Conservation (phyloP, 2,329 filamentous ascomycete genomes). For the Colletotrichum sublineola region DNA sequence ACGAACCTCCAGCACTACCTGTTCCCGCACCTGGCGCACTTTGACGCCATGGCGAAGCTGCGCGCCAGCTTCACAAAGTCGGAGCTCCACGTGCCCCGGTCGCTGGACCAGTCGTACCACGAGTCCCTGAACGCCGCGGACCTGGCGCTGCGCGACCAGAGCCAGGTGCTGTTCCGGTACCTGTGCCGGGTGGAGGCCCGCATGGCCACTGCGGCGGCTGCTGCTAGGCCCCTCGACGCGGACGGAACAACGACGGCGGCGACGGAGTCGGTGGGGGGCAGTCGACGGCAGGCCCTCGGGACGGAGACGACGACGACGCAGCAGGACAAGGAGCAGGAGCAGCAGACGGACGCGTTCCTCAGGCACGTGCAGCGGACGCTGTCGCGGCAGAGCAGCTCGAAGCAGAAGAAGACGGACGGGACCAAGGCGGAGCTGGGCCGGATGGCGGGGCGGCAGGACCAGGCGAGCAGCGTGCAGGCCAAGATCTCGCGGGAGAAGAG, state of each 20-base stretch:
- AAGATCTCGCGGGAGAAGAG: slow-evolving; percentile 37
- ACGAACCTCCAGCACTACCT: slow-evolving; percentile 43
- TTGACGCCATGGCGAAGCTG: slow-evolving; percentile 42
- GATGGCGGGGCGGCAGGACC: slow-evolving; percentile 42
- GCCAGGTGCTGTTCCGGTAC: slow-evolving; percentile 41
- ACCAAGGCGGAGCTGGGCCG: slow-evolving; percentile 43
- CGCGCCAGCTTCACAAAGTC: slow-evolving; percentile 41
- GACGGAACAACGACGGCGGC: background rate
- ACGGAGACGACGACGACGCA: background rate
- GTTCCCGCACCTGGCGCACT: slow-evolving; percentile 42
- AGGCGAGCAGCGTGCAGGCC: slow-evolving; percentile 42
- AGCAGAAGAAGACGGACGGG: slow-evolving; percentile 44
- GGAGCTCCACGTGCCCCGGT: slow-evolving; percentile 41
- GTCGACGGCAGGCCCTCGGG: background rate
- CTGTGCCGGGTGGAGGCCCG: slow-evolving; percentile 30
- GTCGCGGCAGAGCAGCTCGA: slow-evolving; percentile 39
- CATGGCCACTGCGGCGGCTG: background rate
- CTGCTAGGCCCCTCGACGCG: background rate
- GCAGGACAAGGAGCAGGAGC: background rate
- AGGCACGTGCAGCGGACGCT: slow-evolving; percentile 30
- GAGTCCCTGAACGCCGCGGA: slow-evolving; percentile 39
- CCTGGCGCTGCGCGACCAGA: slow-evolving; percentile 33
- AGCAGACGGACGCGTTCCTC: slow-evolving; percentile 29
- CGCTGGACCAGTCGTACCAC: slow-evolving; percentile 43
- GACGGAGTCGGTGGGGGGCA: background rate